Conservation (phyloP, 176 grass and related monocot species). For the Phoenix roebelenii region DNA sequence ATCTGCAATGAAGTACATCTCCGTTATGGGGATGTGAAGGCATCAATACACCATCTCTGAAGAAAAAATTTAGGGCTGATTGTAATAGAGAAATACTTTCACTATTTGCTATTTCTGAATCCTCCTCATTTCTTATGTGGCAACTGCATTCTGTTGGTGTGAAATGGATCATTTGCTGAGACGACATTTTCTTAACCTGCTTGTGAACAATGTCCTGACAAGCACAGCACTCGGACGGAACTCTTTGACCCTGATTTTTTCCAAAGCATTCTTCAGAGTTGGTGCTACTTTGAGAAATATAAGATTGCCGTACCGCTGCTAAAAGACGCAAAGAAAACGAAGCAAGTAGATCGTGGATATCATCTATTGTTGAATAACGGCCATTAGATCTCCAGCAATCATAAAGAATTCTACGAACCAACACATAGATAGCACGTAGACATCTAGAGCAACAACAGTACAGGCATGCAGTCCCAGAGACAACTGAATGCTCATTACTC, state of each 20-base stretch:
- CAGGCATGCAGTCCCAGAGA: slow-evolving; percentile 36
- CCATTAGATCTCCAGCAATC: slow-evolving; percentile 36
- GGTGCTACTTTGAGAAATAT: slow-evolving; percentile 34
- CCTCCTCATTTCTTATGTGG: slow-evolving; percentile 39
- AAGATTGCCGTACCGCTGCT: slow-evolving; percentile 38
- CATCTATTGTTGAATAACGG: slow-evolving; percentile 48
- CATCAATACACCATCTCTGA: slow-evolving; percentile 81
- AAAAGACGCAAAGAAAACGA: slow-evolving; percentile 58
- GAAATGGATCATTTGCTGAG: not conserved
- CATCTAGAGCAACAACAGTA: slow-evolving; percentile 68
- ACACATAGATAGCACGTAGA: slow-evolving; percentile 40
- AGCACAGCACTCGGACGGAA: slow-evolving; percentile 28
- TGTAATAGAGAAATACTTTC: slow-evolving; percentile 20
- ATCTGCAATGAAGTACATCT: slow-evolving; percentile 52
- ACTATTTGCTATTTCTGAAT: slow-evolving; percentile 24
- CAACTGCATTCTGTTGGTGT: slow-evolving; percentile 50
- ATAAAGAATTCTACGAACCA: slow-evolving; percentile 47
- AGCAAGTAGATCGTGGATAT: slow-evolving; percentile 74
- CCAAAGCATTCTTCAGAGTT: slow-evolving; percentile 23
- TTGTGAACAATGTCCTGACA: slow-evolving; percentile 24
- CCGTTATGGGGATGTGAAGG: slow-evolving; percentile 35
- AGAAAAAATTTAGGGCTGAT: slow-evolving; percentile 44
- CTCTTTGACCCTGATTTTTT: slow-evolving; percentile 14
- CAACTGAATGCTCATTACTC: slow-evolving; percentile 17
- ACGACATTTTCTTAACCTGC: not conserved